Evolutionary conservation across 75 land plant genomes (phyloP).

Genomic region (Pseudotsuga menziesii): DNA sequence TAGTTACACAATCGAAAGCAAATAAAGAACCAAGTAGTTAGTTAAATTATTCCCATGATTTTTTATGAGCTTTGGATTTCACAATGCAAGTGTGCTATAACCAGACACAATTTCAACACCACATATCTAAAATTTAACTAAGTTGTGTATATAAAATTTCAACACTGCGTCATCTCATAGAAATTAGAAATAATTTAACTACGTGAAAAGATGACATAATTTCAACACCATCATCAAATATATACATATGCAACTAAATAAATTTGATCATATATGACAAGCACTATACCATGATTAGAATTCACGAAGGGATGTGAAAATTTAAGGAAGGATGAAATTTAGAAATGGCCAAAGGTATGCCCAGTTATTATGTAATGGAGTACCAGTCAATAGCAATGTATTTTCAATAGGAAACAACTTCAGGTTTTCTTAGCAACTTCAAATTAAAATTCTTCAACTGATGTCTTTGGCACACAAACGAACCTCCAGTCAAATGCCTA

Average conservation of each 20-base stretch:
- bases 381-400: slow-evolving; percentile 37
- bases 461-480: slow-evolving; percentile 28
- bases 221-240: background rate
- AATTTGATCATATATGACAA: too few relatives aligned
- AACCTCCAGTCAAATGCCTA: background rate
- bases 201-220: background rate
- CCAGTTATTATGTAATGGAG: slow-evolving; percentile 44
- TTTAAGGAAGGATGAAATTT: slow-evolving; percentile 45
- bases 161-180: too few relatives aligned
- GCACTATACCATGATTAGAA: slow-evolving; percentile 28
- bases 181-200: background rate
- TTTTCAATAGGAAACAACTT: slow-evolving; percentile 22
- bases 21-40: too few relatives aligned
- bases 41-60: too few relatives aligned
- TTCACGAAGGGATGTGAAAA: slow-evolving; percentile 37
- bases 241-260: background rate
- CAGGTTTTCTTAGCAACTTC: slow-evolving; percentile 34
- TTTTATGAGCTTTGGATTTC: too few relatives aligned
- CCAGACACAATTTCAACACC: too few relatives aligned
- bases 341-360: slow-evolving; percentile 45
- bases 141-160: too few relatives aligned
- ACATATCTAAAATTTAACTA: too few relatives aligned
- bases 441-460: slow-evolving; percentile 43
- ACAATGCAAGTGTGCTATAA: too few relatives aligned
- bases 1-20: too few relatives aligned